Evolutionary conservation across 1,139 yeast species (phyloP), one percentile per base, ranked within the genome.

Genomic region (Arxiozyma heterogenica): DNA sequence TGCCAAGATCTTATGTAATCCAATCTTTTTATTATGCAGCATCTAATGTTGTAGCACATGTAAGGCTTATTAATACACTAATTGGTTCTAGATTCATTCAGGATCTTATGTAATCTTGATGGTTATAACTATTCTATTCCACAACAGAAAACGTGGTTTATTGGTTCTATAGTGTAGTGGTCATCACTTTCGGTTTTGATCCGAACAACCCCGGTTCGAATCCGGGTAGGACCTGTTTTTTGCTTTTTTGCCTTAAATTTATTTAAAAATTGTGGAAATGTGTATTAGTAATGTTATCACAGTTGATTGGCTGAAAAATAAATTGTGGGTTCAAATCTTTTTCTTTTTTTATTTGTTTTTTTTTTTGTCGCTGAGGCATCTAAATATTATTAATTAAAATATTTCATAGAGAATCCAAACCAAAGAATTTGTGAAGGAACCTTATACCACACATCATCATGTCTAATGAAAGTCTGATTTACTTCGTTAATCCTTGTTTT

Each of bases 181-280:
- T 79, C 76, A 78, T 78, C 82, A 79, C 83, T 74, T 74, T 78
- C 80, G 82, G 81, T 78, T 78, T 77, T 79, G 82, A 77, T 83
- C 89, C 90, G 83, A 74, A 77, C 81, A 82, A 85, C 93, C 89
- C 89, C 91, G 85, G 91, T 84, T 85, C 91, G 91, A 84, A 83
- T 83, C 90, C 90, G 90, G 90, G 89, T 82, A 81, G 82, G 89
- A 84, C 89, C 90, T 83, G 56, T 64, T 64, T 75, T 75, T 74
- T 69, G n/a, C 9, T 44, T 38, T 44, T 46, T 20, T n/a, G n/a
- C 15, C 30, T 9, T 27, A 44, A 34, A 34, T 34, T 15, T 34
- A 9, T 8, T 2, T n/a, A 8, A 15, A 34, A 34, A 34, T 3
- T 34, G 39, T 34, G 39, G 17, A 12, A 12, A 12, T 15, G 12